Evolutionary conservation across 2,329 filamentous ascomycete genomes (phyloP).

Genomic region (Leptodontidium sp.): DNA sequence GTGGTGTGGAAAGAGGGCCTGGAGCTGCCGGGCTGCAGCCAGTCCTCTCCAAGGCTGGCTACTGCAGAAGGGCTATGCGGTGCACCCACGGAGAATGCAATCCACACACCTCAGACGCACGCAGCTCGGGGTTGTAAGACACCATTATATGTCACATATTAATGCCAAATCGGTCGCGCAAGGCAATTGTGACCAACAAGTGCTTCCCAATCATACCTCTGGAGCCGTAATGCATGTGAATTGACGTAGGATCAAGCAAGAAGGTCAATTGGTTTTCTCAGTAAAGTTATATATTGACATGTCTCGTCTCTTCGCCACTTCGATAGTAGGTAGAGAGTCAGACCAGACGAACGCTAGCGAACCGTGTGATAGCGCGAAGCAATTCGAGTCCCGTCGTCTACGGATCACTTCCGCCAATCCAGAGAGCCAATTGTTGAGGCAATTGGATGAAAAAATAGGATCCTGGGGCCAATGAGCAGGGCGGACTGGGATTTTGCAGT

Average conservation of each 20-base stretch:
- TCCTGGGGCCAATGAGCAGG: constrained; percentile 20
- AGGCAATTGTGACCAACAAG: constrained; percentile 9
- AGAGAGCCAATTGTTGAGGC: constrained; percentile 16
- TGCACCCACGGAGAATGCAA: constrained; percentile 6
- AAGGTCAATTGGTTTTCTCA: neutral
- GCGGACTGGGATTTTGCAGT: constrained; percentile 16
- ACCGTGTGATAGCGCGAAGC: constrained; percentile 18
- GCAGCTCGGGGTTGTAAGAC: constrained; percentile 8
- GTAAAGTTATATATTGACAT: neutral
- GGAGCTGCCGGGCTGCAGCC: neutral
- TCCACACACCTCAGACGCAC: neutral
- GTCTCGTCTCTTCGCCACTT: neutral
- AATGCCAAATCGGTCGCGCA: constrained; percentile 8
- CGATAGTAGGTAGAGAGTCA: neutral
- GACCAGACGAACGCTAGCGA: neutral
- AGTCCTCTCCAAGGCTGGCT: constrained; percentile 17
- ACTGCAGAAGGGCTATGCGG: constrained; percentile 22
- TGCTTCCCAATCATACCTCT: neutral
- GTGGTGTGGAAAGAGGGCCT: constrained; percentile 3
- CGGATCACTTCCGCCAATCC: constrained; percentile 24
- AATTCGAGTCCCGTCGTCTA: constrained; percentile 15
- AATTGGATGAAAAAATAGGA: constrained; percentile 31
- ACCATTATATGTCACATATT: constrained; percentile 19
- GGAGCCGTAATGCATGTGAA: neutral
- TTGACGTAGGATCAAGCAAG: no score